Evolutionary conservation across 2,329 filamentous ascomycete genomes (phyloP), one percentile per base, ranked within the genome.

Genomic region (Colletotrichum agaves): DNA sequence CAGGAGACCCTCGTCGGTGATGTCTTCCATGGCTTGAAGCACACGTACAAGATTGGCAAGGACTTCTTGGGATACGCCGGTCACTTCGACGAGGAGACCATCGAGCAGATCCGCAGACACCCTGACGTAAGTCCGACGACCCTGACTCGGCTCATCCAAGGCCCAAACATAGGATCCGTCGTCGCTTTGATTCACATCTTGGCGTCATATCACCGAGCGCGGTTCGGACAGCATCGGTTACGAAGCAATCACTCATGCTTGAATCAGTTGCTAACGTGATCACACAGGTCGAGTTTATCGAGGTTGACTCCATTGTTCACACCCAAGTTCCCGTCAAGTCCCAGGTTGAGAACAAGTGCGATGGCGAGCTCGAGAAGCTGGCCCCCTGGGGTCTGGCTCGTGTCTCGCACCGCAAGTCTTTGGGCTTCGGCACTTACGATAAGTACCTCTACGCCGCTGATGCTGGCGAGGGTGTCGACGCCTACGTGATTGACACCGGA

Each of bases 361-460:
- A 81, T n/a, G 80, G 82, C 71, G 86, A 91, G 77, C 85, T 88
- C 7, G 93, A 99, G 89, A 96, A 93, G 86, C 91, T 93, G 80
- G 93, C 97, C 71, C 96, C 96, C n/a, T 99, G 97, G 96, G 96
- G 97, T 84, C 88, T 99, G 72, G 96, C 97, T 74, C 93, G 96
- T 89, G 93, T 99, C 83, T 99, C 96, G 37, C 96, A 99, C 86
- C 93, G 96, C 74, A 87, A 96, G 72, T 86, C 87, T 71, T 87
- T 99, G 73, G 91, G 88, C 79, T 98, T 99, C 78, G 91, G 92
- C 74, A 94, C 89, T 80, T 98, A 96, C 85, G 98, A 98, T 89
- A 98, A 98, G 85, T 99, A 99, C 86, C 88, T 98, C 41, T 99
- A 96, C 80, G 88, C 94, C 64, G 86, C 88, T 63, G 91, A 97